Base-by-base conservation (phyloP, 2,329 filamentous ascomycete species). In the Colletotrichum tanaceti region DNA sequence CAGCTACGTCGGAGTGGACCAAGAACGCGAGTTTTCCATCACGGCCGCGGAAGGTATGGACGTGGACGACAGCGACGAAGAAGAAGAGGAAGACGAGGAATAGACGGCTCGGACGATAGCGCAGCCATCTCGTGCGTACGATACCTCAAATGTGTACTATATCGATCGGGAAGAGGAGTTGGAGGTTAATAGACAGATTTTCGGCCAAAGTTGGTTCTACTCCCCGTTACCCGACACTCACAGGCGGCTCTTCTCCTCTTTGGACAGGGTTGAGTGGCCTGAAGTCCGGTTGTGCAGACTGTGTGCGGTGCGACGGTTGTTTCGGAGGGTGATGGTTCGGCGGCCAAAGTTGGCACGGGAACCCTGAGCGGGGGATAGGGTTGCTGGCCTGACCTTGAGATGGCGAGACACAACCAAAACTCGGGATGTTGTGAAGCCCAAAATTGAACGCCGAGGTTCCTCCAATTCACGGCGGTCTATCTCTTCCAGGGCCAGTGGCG, bases 1-100 rank as follows among this genome's bases (percentile, higher is more conserved):
- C 82, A 95, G 93, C 79, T 99, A 99, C 79, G 88, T 98, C 43
- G 96, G 96, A 32, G 94, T 99, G 61, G 97, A 99, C 82, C 96
- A 99, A 82, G 97, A 97, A 76, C 93, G 94, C 63, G 89, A 89
- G 5, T 98, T 99, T 79, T 90, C 88, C 65, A 90, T 99, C 52
- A 90, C 87, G 61, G 96, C 92, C 35, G 93, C 91, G 1, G 96
- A 99, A 80, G 93, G 93, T 5, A 97, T 96, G 93, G 96, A 98
- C 65, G 93, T 98, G 76, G 94, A 97, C 78, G 91, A 93, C 54
- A 93, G 94, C 0, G 93, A 96, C 52, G 93, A 94, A 24, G 91
- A 93, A 13, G 91, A 91, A 24, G 91, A 93, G 11, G 91, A 91
- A 28, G 90, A 91, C 43, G 87, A 90, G 20, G 81, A 83, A 43